Evolutionary conservation across 495 filamentous ascomycete species (phyloP).

Genomic region (Lindgomyces ingoldianus): DNA sequence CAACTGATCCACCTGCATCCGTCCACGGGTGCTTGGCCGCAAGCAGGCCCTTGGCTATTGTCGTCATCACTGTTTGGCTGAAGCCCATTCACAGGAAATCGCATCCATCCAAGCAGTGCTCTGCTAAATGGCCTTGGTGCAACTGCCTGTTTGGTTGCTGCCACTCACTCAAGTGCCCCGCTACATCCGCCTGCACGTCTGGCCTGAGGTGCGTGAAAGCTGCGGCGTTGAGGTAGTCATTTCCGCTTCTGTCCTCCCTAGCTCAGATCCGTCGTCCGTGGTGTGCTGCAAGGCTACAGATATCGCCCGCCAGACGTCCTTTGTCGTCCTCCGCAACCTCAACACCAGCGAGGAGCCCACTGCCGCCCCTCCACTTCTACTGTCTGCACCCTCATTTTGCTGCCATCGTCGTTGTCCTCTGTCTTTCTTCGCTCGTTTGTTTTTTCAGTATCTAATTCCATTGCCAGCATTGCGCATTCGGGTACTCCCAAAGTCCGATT

Average conservation of each 20-base stretch:
- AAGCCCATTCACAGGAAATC: not conserved
- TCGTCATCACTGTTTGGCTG: slow-evolving; percentile 1
- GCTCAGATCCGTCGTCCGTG: not conserved
- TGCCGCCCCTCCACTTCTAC: not conserved
- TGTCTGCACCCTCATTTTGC: not conserved
- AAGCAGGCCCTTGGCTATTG: not conserved
- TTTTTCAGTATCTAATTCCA: not conserved
- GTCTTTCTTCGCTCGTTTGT: slow-evolving; percentile 1
- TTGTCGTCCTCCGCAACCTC: slow-evolving; percentile 5
- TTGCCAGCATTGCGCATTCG: not conserved
- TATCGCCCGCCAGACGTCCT: not conserved
- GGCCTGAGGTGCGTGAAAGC: no score
- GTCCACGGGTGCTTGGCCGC: not conserved
- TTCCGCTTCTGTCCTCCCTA: not conserved
- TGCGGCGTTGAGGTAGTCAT: not conserved
- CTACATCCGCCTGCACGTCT: not conserved
- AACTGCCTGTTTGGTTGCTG: not conserved
- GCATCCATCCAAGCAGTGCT: no score
- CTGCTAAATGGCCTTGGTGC: no score
- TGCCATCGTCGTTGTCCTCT: not conserved
- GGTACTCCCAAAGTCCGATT: not conserved
- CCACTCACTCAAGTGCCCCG: not conserved
- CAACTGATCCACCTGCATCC: no score
- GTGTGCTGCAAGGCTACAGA: not conserved
- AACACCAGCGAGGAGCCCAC: slow-evolving; percentile 5